Percentiles rank a stretch among this genome's conserved stretches.
Conservation (phyloP, 108 stramenopile genomes). For the Pseudonitzschia pungens region DNA sequence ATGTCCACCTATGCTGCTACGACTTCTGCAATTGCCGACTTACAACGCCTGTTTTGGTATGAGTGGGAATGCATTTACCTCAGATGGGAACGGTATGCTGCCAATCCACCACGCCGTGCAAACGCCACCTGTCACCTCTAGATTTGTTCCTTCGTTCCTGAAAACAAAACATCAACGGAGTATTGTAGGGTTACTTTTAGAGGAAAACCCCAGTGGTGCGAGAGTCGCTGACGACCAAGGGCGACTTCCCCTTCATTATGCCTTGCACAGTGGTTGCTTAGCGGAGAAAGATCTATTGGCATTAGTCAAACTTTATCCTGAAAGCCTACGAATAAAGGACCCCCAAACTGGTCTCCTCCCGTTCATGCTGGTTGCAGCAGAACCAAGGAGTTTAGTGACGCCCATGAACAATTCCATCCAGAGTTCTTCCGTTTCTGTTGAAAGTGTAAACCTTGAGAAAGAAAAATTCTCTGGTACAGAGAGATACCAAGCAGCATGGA, state of each 20-base stretch:
- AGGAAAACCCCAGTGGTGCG: constrained; percentile 10
- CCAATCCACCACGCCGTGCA: constrained; percentile 34
- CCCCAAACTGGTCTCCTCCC: constrained; percentile 34
- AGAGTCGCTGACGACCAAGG: constrained; percentile 22
- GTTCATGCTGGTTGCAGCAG: constrained; percentile 27
- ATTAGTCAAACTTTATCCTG: constrained; percentile 27
- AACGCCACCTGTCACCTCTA: not conserved
- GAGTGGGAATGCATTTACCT: constrained; percentile 3
- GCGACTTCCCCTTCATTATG: constrained; percentile 37
- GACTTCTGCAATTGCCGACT: constrained; percentile 9
- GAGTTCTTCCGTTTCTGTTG: not conserved
- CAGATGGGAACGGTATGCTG: constrained; percentile 22
- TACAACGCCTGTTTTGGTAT: constrained; percentile 1
- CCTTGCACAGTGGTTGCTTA: constrained; percentile 15
- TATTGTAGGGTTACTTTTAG: constrained; percentile 16
- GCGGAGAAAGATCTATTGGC: not conserved
- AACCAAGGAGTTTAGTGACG: not conserved
- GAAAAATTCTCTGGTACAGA: not conserved
- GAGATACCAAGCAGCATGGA: constrained; percentile 20
- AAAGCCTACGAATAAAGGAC: constrained; percentile 23
- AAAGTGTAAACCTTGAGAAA: not conserved
- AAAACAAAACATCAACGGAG: not conserved
- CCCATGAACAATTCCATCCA: not conserved
- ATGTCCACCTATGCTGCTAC: constrained; percentile 34
- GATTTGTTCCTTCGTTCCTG: constrained; percentile 15